Evolutionary conservation across 2,329 filamentous ascomycete species (phyloP).

Genomic region (Penicillium sp.): DNA sequence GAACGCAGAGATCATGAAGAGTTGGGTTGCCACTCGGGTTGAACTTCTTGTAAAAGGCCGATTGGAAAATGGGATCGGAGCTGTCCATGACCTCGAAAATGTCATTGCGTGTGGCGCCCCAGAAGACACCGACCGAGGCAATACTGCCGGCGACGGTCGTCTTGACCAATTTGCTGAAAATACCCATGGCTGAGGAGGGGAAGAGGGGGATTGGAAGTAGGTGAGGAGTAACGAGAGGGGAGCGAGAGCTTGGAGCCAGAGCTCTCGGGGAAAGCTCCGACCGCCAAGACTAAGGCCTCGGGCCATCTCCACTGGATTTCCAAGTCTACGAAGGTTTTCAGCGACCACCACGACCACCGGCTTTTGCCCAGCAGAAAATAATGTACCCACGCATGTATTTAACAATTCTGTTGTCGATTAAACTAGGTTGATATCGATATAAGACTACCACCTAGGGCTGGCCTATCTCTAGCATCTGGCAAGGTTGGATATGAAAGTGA

Average conservation of each 20-base stretch:
- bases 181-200: constrained; percentile 47
- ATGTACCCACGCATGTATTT: no score
- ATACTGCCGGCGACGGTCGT: constrained; percentile 47
- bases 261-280: constrained; percentile 6
- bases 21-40: constrained; percentile 63
- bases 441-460: no score
- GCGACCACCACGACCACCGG: no score
- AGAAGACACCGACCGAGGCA: constrained; percentile 52
- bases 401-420: no score
- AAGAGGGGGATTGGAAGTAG: not conserved
- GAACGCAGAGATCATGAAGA: constrained; percentile 63
- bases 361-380: no score
- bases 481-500: no score
- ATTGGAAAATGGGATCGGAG: constrained; percentile 61
- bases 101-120: constrained; percentile 56
- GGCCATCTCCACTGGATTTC: not conserved
- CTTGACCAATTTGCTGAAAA: constrained; percentile 47
- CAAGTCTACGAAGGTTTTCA: no score
- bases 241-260: not conserved
- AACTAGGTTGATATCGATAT: no score
- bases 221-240: not conserved
- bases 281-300: not conserved
- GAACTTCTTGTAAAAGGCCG: constrained; percentile 54
- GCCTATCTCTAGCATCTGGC: no score
- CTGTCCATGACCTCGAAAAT: constrained; percentile 57